Conservation (phyloP, 2,329 filamentous ascomycete species). For the Nannizziopsis barbatae region DNA sequence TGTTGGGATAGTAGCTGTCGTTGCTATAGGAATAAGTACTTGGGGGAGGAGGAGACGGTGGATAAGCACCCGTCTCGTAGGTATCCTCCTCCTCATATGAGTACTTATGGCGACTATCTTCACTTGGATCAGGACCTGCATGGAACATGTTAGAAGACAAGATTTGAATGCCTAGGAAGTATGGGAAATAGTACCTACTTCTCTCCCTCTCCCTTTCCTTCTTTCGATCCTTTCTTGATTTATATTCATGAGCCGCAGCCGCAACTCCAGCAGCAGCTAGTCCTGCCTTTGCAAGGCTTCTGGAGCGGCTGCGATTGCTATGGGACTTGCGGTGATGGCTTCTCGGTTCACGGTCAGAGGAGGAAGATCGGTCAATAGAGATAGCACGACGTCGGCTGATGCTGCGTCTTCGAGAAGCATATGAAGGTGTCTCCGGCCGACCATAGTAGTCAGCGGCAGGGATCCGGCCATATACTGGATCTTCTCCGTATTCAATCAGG, state of each 20-base stretch:
- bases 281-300: conserved; percentile 43
- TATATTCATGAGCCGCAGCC: conserved; percentile 47
- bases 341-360: conserved; percentile 27
- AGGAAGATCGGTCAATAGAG: conserved; percentile 22
- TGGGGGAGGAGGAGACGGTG: conserved; percentile 26
- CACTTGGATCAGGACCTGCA: conserved; percentile 22
- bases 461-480: conserved; percentile 49
- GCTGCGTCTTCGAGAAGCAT: conserved; percentile 28
- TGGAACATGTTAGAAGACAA: neutral
- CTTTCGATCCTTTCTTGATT: conserved; percentile 46
- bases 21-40: conserved; percentile 22
- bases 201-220: conserved; percentile 41
- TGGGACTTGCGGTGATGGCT: conserved; percentile 24
- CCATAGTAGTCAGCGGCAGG: conserved; percentile 38
- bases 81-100: conserved; percentile 24
- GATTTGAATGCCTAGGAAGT: conserved; percentile 11
- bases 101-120: conserved; percentile 25
- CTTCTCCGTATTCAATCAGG: conserved; percentile 54
- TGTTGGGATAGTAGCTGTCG: conserved; percentile 32
- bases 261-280: conserved; percentile 49
- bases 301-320: conserved; percentile 31
- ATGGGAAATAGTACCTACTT: conserved; percentile 29
- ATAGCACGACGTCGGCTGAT: conserved; percentile 41
- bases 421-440: conserved; percentile 24
- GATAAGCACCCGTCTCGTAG: conserved; percentile 31